Percentiles rank a stretch among this genome's conserved stretches.
Evolutionary conservation across 2,329 filamentous ascomycete genomes (phyloP).

Genomic region (Akanthomyces dipterigenus): DNA sequence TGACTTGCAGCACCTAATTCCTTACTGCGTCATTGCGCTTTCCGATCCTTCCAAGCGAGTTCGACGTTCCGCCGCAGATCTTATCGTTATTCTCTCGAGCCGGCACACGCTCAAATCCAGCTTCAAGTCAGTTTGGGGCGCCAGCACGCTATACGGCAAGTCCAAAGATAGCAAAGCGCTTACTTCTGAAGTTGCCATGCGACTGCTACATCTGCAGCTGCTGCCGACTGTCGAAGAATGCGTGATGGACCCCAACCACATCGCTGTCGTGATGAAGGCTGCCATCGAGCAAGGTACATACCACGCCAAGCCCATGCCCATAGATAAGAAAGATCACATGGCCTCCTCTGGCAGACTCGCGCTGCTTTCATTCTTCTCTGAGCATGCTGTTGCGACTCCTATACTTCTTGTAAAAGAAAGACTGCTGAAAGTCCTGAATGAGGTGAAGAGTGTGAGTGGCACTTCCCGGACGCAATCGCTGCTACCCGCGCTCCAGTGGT

Average conservation of each 20-base stretch:
- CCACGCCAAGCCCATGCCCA: conserved; percentile 24
- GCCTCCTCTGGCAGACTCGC: conserved; percentile 56
- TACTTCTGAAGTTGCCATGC: conserved; percentile 47
- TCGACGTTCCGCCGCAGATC: conserved; percentile 65
- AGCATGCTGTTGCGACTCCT: conserved; percentile 64
- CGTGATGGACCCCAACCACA: conserved; percentile 67
- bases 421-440: conserved; percentile 65
- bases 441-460: conserved; percentile 63
- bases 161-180: conserved; percentile 51
- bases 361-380: conserved; percentile 65
- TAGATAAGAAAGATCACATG: conserved; percentile 48
- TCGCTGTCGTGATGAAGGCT: conserved; percentile 53
- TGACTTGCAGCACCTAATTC: conserved; percentile 75
- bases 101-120: conserved; percentile 34
- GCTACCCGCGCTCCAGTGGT: conserved; percentile 66
- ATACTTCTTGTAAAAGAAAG: conserved; percentile 61
- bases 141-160: conserved; percentile 58
- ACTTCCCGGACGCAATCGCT: conserved; percentile 66
- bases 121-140: conserved; percentile 50
- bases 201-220: conserved; percentile 60
- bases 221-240: conserved; percentile 77
- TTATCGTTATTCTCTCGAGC: conserved; percentile 51
- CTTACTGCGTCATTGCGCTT: conserved; percentile 70
- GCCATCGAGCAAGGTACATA: conserved; percentile 36
- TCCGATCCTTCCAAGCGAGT: conserved; percentile 70